phyloP scores from a whole-genome alignment of 2,329 filamentous ascomycete species.

The Trichoderma gracile region DNA sequence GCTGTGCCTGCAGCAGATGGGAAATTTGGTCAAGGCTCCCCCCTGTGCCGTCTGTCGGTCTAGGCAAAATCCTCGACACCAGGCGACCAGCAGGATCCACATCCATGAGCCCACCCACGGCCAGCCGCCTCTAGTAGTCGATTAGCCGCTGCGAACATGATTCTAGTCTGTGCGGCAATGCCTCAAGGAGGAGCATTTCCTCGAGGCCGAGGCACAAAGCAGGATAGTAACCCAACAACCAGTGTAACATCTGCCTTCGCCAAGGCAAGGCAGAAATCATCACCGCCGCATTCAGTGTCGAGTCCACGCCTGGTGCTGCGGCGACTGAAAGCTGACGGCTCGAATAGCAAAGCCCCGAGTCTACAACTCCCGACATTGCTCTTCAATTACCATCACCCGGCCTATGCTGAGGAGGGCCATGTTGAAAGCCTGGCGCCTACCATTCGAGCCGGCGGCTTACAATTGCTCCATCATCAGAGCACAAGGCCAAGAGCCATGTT shows the following conservation, averaged over 20 bases:
- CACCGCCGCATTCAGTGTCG: not conserved
- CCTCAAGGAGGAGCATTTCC: no score
- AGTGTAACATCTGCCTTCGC: not conserved
- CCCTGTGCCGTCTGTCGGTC: not conserved
- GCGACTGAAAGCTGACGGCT: not conserved
- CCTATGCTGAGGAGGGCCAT: not conserved
- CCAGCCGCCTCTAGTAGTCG: not conserved
- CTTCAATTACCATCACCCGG: no score
- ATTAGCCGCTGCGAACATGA: not conserved
- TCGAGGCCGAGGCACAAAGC: not conserved
- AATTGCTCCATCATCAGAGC: not conserved
- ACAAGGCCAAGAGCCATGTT: not conserved
- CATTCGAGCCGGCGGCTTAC: not conserved
- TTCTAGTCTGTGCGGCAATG: slow-evolving; percentile 2
- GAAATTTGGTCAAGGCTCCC: slow-evolving; percentile 14
- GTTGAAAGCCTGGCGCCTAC: not conserved
- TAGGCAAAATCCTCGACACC: not conserved
- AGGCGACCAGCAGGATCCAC: slow-evolving; percentile 19
- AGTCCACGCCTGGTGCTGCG: not conserved
- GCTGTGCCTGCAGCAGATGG: not conserved
- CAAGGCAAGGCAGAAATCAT: not conserved
- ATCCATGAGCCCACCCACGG: not conserved
- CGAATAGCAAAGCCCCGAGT: not conserved
- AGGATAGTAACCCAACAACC: not conserved
- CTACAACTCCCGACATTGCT: not conserved